Base-by-base conservation (phyloP, 2,329 filamentous ascomycete genomes). In the Alternaria burnsii region DNA sequence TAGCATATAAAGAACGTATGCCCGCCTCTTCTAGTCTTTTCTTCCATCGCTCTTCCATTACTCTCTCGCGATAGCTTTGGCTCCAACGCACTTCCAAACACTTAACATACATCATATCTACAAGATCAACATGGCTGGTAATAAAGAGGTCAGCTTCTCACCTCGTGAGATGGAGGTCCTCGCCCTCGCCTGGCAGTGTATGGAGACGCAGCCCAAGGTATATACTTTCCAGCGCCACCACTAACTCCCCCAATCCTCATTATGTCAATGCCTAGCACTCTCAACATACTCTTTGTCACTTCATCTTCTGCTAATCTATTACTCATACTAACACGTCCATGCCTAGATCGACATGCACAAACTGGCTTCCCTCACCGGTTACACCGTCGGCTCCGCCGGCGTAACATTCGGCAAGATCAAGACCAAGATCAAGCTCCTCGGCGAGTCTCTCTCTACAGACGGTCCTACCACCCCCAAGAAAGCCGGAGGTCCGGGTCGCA, bases 181-280 rank as follows among this genome's bases (percentile, higher is more conserved):
- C 10, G 74, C 73, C 0, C 51, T 76, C 0, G 72, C 74, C 1
- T 78, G 75, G 76, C 74, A 77, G 34, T 78, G 76, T 56, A 68
- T 78, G 61, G 72, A 76, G 2, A 44, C 16, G 0, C 65, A 75
- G 36, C 75, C 75, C 22, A 78, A 76, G 67, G 76, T 75, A 65
- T 30, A 53, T 59, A 7, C 44, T 34, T 14, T 40, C 4, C 9
- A 30, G 11, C 10, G 16, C 32, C 32, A 14, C 32, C 12, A 10
- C 48, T 9, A 10, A 20, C 20, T 46, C 24, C 9, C 24, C 30
- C 46, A 8, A 22, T 24, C 40, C 26, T 16, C 48, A 18, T 40
- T 43, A 22, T 22, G n/a, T 14, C 38, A 51, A 58, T 14, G 20
- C 32, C 52, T 32, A 12, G 4, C 22, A 42, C 24, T n/a, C 24